These are phyloP conservation scores for Penicillium sp. DNA, from an alignment of 2,329 filamentous ascomycete genomes.

Conservation along the genomic window DNA sequence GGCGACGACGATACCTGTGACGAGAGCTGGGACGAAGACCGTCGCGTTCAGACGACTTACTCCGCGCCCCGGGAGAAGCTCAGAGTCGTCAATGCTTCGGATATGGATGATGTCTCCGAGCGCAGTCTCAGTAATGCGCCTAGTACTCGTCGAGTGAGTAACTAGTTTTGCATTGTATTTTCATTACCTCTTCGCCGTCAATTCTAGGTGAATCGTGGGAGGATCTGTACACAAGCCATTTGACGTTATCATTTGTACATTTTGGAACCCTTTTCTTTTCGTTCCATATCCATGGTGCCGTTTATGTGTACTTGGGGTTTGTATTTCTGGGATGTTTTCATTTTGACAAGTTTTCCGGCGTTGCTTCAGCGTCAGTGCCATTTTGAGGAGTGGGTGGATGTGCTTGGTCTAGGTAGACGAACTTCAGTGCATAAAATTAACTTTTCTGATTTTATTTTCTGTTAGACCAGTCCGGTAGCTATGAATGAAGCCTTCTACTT, in stretches of 20 bases:
- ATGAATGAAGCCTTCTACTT: too few relatives aligned
- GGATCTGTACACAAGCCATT: constrained; percentile 8
- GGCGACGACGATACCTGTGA: constrained; percentile 25
- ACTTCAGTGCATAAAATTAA: too few relatives aligned
- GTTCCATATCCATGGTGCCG: constrained; percentile 10
- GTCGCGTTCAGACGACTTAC: constrained; percentile 81
- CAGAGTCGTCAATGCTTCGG: constrained; percentile 77
- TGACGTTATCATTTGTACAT: constrained; percentile 1
- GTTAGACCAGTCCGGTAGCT: too few relatives aligned
- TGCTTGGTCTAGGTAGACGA: too few relatives aligned
- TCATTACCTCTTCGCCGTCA: not conserved
- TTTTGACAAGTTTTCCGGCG: not conserved
- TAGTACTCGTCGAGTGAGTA: constrained; percentile 11
- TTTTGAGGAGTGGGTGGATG: not conserved
- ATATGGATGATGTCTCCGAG: constrained; percentile 32
- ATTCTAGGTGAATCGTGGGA: not conserved
- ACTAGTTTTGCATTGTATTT: constrained; percentile 10
- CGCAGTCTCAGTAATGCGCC: constrained; percentile 18
- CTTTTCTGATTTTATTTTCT: too few relatives aligned
- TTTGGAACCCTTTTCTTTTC: constrained; percentile 1
- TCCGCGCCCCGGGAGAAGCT: constrained; percentile 83
- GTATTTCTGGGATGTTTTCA: not conserved
- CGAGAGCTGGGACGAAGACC: constrained; percentile 47
- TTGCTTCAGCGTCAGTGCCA: not conserved
- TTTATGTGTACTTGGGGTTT: not conserved